Evolutionary conservation across 2,329 filamentous ascomycete species (phyloP), one percentile per base, ranked within the genome.

Genomic region (Seiridium unicorne): DNA sequence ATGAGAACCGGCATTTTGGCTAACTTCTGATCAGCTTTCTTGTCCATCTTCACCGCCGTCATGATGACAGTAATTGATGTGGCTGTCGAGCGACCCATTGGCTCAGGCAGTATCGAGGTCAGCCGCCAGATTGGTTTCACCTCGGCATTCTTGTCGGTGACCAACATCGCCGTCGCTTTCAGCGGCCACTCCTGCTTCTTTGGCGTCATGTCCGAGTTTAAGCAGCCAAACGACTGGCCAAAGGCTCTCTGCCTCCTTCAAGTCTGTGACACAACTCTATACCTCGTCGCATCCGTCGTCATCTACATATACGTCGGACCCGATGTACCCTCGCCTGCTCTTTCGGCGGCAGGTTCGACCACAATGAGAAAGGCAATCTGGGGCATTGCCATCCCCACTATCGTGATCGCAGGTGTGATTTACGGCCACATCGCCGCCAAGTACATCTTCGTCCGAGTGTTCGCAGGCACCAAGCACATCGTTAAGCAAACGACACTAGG

Each of bases 361-460:
- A 68, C 81, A 0, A 74, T 91, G 51, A 79, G 83, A 31, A 90
- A 90, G 68, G 75, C 89, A 9, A 87, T 88, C 10, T 91, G 86
- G 74, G 88, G 86, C 32, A 77, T 91, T 61, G 89, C 89, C 0
- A 79, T 89, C 2, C 88, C 88, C 2, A 90, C 87, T 2, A 91
- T 91, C 60, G 77, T 91, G 53, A 84, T 92, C 55, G 86, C 88
- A 0, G 89, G 89, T 57, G 87, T 90, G 5, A 88, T 92, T 63
- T 88, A 89, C 69, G 87, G 84, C 10, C 84, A 88, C 61, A 84
- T 91, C 2, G 86, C 86, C 2, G 80, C 80, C 58, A 89, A 89
- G 68, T 88, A 88, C 66, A 77, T 90, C 60, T 91, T 89, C 67
- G 75, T 85, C 3, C 83, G 88, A 36, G 70, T 88, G 6, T 90